phyloP scores from a whole-genome alignment of 1,139 yeast genomes.

The Sugiyamaella japonica region DNA sequence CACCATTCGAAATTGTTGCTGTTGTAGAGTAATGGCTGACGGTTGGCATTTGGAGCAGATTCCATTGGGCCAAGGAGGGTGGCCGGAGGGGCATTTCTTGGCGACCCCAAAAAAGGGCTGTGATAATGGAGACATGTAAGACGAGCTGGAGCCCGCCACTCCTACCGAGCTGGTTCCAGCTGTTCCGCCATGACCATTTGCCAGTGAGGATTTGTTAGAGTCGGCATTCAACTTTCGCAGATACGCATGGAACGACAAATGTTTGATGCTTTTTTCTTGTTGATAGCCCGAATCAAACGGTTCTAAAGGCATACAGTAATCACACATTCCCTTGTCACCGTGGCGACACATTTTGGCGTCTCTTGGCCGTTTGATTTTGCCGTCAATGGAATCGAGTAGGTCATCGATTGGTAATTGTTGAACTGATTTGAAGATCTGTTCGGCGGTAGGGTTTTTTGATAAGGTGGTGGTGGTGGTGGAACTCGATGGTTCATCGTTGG shows the following conservation, averaged over 20 bases:
- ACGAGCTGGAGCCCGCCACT: constrained; percentile 49
- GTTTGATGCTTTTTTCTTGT: constrained; percentile 77
- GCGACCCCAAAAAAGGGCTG: constrained; percentile 69
- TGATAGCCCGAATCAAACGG: constrained; percentile 88
- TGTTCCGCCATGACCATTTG: constrained; percentile 32
- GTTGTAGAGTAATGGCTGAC: constrained; percentile 87
- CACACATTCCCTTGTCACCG: constrained; percentile 96
- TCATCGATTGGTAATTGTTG: constrained; percentile 60
- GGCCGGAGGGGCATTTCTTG: constrained; percentile 71
- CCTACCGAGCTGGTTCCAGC: constrained; percentile 46
- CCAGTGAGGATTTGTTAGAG: constrained; percentile 51
- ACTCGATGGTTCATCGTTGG: constrained; percentile 9
- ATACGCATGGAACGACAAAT: constrained; percentile 82
- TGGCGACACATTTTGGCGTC: constrained; percentile 72
- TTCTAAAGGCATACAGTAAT: constrained; percentile 91
- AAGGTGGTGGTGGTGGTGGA: neutral
- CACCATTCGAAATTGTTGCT: constrained; percentile 90
- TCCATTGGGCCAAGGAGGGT: constrained; percentile 90
- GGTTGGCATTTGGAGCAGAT: constrained; percentile 98
- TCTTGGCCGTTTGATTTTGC: constrained; percentile 65
- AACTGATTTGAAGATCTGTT: constrained; percentile 31
- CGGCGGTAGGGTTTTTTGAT: constrained; percentile 16
- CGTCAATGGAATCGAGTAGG: constrained; percentile 63
- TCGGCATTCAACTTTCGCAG: constrained; percentile 69
- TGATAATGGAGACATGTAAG: constrained; percentile 78